phyloP scores from a whole-genome alignment of 78 protist genomes.

The Bigelowiella natans region DNA sequence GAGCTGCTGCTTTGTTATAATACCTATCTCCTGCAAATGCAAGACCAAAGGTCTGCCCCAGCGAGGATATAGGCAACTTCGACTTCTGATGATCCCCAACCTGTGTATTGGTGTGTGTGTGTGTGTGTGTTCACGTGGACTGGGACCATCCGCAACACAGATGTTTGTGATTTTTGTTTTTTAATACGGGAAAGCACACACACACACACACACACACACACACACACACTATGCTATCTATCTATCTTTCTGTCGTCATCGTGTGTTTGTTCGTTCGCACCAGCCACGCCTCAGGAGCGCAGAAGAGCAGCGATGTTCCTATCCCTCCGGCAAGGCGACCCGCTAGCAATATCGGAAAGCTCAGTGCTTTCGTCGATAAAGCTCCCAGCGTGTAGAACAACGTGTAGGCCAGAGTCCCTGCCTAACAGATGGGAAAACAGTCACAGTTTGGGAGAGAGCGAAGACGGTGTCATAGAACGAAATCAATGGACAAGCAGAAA shows the following conservation, averaged over 20 bases:
- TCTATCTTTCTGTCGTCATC: too few relatives aligned
- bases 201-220: too few relatives aligned
- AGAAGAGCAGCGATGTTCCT: slow-evolving; percentile 37
- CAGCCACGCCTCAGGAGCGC: slow-evolving; percentile 45
- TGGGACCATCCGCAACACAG: background rate
- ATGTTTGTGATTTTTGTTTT: background rate
- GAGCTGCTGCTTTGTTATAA: too few relatives aligned
- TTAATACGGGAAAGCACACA: too few relatives aligned
- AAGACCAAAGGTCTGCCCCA: slow-evolving; percentile 27
- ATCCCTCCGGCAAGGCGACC: slow-evolving; percentile 24
- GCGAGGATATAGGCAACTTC: background rate
- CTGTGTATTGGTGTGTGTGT: too few relatives aligned
- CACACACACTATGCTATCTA: too few relatives aligned
- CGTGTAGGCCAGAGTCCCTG: slow-evolving; percentile 9
- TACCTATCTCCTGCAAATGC: slow-evolving; percentile 26
- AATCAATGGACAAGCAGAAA: background rate
- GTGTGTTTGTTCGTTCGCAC: background rate
- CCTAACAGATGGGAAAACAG: background rate
- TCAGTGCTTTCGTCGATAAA: slow-evolving; percentile 2
- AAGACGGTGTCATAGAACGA: background rate
- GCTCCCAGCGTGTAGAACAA: slow-evolving; percentile 17
- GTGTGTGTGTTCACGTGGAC: background rate
- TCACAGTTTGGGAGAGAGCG: background rate
- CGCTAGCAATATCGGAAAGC: background rate
- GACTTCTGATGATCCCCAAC: background rate